Conservation (phyloP, 2,329 filamentous ascomycete species). For the Hypomyces rosellus region DNA sequence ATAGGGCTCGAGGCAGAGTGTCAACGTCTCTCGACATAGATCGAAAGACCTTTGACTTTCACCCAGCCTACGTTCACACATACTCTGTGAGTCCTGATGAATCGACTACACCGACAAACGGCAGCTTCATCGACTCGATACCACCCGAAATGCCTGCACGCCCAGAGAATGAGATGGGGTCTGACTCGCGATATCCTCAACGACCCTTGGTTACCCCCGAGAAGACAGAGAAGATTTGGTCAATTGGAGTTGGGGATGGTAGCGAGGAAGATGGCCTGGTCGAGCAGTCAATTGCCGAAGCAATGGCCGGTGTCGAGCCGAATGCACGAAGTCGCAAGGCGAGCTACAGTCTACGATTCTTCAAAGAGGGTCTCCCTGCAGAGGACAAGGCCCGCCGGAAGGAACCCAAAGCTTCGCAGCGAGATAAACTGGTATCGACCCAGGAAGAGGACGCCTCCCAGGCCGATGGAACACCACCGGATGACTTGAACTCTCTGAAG, state of each 20-base stretch:
- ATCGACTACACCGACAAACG: constrained; percentile 17
- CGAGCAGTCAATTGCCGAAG: constrained; percentile 58
- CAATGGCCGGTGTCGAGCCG: constrained; percentile 54
- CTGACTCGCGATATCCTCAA: constrained; percentile 4
- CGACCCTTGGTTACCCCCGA: constrained; percentile 32
- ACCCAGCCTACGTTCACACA: constrained; percentile 20
- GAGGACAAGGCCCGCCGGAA: constrained; percentile 51
- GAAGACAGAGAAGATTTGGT: constrained; percentile 60
- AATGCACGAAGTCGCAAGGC: constrained; percentile 61
- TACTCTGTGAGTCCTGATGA: constrained; percentile 24
- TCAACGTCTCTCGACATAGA: constrained; percentile 32
- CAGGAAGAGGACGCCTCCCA: constrained; percentile 24
- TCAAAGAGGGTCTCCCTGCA: constrained; percentile 57
- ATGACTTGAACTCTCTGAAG: neutral
- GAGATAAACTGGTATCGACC: constrained; percentile 36
- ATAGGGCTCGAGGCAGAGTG: constrained; percentile 22
- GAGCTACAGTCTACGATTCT: constrained; percentile 60
- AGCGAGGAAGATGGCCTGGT: constrained; percentile 50
- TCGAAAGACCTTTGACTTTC: constrained; percentile 17
- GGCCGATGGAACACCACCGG: neutral
- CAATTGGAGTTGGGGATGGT: constrained; percentile 49
- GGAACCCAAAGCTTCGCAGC: constrained; percentile 33
- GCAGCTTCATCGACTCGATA: constrained; percentile 14
- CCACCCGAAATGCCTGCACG: constrained; percentile 10
- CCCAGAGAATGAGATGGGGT: constrained; percentile 12